Evolutionary conservation across 139 green algal species (phyloP), one percentile per base, ranked within the genome.

Genomic region (Chlamydomonas sphaeroides): DNA sequence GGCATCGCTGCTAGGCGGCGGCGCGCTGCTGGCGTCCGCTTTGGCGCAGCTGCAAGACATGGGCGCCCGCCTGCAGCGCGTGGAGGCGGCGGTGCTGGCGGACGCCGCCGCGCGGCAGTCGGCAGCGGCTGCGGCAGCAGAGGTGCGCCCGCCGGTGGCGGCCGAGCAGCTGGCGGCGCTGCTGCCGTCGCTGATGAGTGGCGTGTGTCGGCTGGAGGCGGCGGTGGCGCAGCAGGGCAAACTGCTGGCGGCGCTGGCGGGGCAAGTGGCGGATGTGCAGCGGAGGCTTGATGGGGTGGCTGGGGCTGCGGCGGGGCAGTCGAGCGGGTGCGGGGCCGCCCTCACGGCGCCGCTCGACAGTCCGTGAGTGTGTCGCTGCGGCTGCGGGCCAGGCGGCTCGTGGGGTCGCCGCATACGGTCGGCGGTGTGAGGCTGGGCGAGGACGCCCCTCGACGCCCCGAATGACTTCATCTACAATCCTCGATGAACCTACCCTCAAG

Each of bases 21-120:
- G 33, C 5, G 32, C 28, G 25, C 74, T 70, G 59, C 21, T 41
- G 33, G 18, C 35, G 45, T 25, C 62, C 30, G 74, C 74, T 0
- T 0, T 67, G 32, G 32, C 20, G 0, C 61, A 72, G 75, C 42
- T 82, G 36, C 5, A 30, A 0, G 75, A 82, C 42, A 17, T 72
- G 33, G 26, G 42, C 15, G 61, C 62, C 11, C 75, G 75, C 10
- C 21, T 82, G 61, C 42, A n/a, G 41, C 61, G 75, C 23, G 49
- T 82, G 6, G 75, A 82, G 63, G 42, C 25, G 42, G 42, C 49
- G 32, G 17, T 82, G 32, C 32, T 73, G 62, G 4, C 15, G 51
- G 4, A 17, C 14, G 17, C 3, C 3, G 15, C 51, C 11, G 51
- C 17, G 51, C 15, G 17, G 51, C 51, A 30, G 51, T 4, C 28